Percentiles rank a stretch among this genome's conserved stretches.
Evolutionary conservation across 2,329 filamentous ascomycete genomes (phyloP).

Genomic region (Arthrobotrys conoides): DNA sequence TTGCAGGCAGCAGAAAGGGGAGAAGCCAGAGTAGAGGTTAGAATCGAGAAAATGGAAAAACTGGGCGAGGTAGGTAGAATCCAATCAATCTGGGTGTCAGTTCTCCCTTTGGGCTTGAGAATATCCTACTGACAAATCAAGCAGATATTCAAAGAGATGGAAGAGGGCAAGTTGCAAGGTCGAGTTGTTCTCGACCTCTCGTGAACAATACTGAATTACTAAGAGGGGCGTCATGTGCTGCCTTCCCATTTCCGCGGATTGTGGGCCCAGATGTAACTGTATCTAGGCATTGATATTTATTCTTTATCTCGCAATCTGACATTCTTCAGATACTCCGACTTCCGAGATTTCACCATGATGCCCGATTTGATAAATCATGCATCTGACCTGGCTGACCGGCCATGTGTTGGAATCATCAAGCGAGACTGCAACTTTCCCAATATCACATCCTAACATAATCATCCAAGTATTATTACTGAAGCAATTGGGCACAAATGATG

Average conservation of each 20-base stretch:
- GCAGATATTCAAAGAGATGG: slow-evolving; percentile 52
- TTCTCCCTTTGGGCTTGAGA: too few species aligned
- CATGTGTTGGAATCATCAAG: too few species aligned
- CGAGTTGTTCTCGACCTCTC: slow-evolving; percentile 49
- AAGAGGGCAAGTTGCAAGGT: slow-evolving; percentile 36
- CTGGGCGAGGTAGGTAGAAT: slow-evolving; percentile 31
- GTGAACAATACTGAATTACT: neutral
- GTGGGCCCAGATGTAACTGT: too few species aligned
- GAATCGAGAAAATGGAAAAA: slow-evolving; percentile 42
- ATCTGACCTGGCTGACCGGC: too few species aligned
- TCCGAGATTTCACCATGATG: too few species aligned
- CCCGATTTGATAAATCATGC: too few species aligned
- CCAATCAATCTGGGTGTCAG: neutral
- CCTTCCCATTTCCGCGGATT: neutral
- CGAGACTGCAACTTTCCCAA: too few species aligned
- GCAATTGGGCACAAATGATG: too few species aligned
- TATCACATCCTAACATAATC: neutral
- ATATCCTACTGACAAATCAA: slow-evolving; percentile 1
- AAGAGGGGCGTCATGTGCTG: neutral
- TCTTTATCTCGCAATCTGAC: too few species aligned
- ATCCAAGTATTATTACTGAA: neutral
- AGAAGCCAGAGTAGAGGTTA: slow-evolving; percentile 48
- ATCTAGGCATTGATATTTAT: too few species aligned
- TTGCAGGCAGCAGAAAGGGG: slow-evolving; percentile 39
- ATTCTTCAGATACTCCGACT: too few species aligned